Conservation (phyloP, 371 early-diverging fungal genomes). For the Mucor lusitanicus region DNA sequence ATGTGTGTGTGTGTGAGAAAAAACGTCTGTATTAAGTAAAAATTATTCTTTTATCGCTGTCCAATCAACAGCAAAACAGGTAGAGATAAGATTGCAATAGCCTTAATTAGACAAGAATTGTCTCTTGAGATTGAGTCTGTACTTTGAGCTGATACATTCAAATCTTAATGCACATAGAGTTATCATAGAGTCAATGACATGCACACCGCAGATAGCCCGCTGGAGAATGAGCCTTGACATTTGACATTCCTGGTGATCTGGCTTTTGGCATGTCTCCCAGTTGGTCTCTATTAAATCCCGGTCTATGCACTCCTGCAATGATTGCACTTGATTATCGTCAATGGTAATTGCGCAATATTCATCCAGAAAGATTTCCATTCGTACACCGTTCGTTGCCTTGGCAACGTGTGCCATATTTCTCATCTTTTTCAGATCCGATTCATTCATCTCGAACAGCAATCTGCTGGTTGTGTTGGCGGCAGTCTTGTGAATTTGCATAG, state of each 20-base stretch:
- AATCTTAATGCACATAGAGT: slow-evolving; percentile 41
- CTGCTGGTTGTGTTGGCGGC: background rate
- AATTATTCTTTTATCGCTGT: slow-evolving; percentile 9
- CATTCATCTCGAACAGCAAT: slow-evolving; percentile 23
- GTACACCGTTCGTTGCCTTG: slow-evolving; percentile 18
- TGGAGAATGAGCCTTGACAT: slow-evolving; percentile 28
- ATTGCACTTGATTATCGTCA: slow-evolving; percentile 35
- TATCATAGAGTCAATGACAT: slow-evolving; percentile 28
- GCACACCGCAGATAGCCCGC: slow-evolving; percentile 36
- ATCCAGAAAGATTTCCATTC: slow-evolving; percentile 29
- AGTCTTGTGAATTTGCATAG: slow-evolving; percentile 24
- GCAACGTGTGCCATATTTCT: slow-evolving; percentile 31
- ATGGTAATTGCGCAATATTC: slow-evolving; percentile 46
- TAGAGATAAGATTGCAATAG: slow-evolving; percentile 16
- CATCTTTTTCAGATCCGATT: slow-evolving; percentile 33
- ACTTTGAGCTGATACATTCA: slow-evolving; percentile 48
- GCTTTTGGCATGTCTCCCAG: slow-evolving; percentile 23
- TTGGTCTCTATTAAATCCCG: slow-evolving; percentile 9
- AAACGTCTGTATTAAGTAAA: background rate
- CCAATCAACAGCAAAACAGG: slow-evolving; percentile 12
- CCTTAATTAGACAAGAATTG: slow-evolving; percentile 40
- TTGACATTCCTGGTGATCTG: slow-evolving; percentile 7
- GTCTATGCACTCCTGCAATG: slow-evolving; percentile 16
- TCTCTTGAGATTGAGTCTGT: slow-evolving; percentile 46
- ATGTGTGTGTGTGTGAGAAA: slow-evolving; percentile 6